These are phyloP conservation scores for Cucurbita maxima DNA, from an alignment of 306 rosid genomes.

Conservation along the genomic window DNA sequence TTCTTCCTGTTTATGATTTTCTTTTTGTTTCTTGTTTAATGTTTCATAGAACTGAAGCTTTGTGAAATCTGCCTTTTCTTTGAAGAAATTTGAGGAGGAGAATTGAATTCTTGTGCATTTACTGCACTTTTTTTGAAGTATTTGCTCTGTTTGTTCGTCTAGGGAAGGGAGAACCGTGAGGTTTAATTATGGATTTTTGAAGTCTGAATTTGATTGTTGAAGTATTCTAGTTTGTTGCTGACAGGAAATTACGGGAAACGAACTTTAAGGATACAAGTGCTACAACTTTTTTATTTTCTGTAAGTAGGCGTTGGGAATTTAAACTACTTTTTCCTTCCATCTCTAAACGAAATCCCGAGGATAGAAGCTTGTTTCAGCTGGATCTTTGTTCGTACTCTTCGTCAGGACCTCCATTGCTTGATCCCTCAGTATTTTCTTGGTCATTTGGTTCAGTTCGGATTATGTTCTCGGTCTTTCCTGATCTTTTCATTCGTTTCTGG, in stretches of 20 bases:
- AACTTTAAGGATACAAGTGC: not conserved
- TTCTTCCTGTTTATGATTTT: not conserved
- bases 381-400: not conserved
- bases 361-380: not conserved
- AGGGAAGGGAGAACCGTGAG: conserved; percentile 6
- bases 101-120: not conserved
- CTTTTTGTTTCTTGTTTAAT: conserved; percentile 5
- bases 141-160: conserved; percentile 12
- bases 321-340: not conserved
- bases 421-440: not conserved
- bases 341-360: not conserved
- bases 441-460: not conserved
- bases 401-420: not conserved
- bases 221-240: not conserved
- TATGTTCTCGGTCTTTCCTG: not conserved
- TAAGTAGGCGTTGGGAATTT: not conserved
- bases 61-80: not conserved
- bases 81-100: not conserved
- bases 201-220: not conserved
- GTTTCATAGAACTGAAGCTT: not conserved
- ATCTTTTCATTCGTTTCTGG: not conserved
- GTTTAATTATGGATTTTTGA: not conserved
- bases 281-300: not conserved
- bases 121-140: not conserved
- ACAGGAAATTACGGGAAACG: not conserved